These are phyloP conservation scores for Epichloe sp. DNA, from an alignment of 2,329 filamentous ascomycete genomes.

Conservation along the genomic window DNA sequence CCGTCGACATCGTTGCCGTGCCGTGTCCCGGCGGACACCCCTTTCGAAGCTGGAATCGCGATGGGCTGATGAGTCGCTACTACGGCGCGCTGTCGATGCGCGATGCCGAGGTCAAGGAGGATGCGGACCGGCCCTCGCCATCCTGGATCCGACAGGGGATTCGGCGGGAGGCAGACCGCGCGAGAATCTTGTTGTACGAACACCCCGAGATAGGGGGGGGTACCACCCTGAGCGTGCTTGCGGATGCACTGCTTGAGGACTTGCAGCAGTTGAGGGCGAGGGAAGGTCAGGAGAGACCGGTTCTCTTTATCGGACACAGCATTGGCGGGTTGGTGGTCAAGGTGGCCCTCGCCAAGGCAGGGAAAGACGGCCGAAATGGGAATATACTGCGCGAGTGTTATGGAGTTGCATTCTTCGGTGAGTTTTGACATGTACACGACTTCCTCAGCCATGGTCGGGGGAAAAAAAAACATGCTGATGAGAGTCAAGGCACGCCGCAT, in stretches of 20 bases:
- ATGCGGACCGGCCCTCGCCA: conserved; percentile 16
- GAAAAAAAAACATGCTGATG: not conserved
- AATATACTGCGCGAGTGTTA: conserved; percentile 42
- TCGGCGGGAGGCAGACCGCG: conserved; percentile 31
- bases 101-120: conserved; percentile 18
- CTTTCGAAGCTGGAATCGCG: conserved; percentile 39
- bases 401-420: conserved; percentile 47
- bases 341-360: conserved; percentile 37
- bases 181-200: conserved; percentile 38
- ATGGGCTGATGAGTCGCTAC: conserved; percentile 33
- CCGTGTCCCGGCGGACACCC: conserved; percentile 40
- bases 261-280: conserved; percentile 22
- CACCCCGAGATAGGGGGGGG: conserved; percentile 34
- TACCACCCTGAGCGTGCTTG: conserved; percentile 30
- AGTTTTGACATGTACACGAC: conserved; percentile 11
- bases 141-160: conserved; percentile 42
- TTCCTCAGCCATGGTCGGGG: too few species aligned
- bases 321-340: conserved; percentile 49
- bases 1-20: conserved; percentile 39
- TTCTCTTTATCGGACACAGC: conserved; percentile 49
- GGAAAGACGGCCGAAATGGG: conserved; percentile 22
- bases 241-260: conserved; percentile 33
- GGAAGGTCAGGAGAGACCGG: conserved; percentile 29
- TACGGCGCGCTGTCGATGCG: conserved; percentile 29
- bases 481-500: conserved; percentile 39